Evolutionary conservation across 73 alveolate species (phyloP).

Genomic region (Paramecium sonneborni): DNA sequence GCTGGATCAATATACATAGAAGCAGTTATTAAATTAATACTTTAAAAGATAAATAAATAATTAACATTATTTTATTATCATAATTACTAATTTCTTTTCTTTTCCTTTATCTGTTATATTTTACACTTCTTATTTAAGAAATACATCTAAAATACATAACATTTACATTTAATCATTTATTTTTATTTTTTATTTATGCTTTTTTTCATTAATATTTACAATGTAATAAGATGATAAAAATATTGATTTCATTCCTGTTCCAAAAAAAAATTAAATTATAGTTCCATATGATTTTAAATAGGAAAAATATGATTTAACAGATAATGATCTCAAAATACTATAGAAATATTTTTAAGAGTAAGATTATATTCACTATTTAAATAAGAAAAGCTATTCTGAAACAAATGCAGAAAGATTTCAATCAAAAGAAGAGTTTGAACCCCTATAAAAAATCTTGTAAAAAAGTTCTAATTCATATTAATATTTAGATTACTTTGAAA

Average conservation of each 20-base stretch:
- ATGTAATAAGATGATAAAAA: background rate
- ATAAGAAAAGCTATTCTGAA: background rate
- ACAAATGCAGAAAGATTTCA: background rate
- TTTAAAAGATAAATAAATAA: background rate
- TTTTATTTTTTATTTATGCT: too few species aligned
- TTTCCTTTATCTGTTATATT: too few species aligned
- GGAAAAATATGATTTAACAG: background rate
- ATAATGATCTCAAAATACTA: background rate
- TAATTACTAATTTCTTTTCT: too few species aligned
- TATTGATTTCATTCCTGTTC: conserved; percentile 28
- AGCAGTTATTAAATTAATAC: background rate
- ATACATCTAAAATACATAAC: too few species aligned
- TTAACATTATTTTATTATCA: background rate
- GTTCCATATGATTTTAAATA: background rate
- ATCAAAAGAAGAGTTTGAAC: background rate
- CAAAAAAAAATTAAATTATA: background rate
- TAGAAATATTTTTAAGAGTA: background rate
- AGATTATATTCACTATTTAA: background rate
- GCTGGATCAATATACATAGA: conserved; percentile 52
- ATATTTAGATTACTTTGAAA: background rate
- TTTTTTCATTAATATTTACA: background rate
- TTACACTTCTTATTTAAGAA: too few species aligned
- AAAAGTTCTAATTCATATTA: background rate
- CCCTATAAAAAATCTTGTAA: background rate
- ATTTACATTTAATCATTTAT: too few species aligned